Evolutionary conservation across 495 filamentous ascomycete species (phyloP).

Genomic region (Daldinia loculata): DNA sequence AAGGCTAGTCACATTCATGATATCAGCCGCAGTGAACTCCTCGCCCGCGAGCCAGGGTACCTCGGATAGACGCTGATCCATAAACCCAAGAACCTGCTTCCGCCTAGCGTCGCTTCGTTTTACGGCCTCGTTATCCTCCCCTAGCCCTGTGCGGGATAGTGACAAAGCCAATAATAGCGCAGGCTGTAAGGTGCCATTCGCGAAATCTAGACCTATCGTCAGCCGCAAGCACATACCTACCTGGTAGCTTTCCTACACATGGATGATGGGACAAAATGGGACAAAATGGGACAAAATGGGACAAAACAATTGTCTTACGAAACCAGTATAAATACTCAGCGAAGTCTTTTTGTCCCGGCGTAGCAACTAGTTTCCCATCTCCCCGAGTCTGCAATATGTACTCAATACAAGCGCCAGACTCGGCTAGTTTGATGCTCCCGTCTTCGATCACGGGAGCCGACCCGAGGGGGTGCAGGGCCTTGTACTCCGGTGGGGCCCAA

Average conservation of each 20-base stretch:
- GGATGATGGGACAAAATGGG: not conserved
- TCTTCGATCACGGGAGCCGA: conserved; percentile 67
- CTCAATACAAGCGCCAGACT: conserved; percentile 63
- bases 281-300: too few relatives aligned
- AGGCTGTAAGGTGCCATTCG: conserved; percentile 64
- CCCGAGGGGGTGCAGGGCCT: conserved; percentile 60
- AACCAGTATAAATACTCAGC: conserved; percentile 69
- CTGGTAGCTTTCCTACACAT: not conserved
- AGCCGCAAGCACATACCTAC: conserved; percentile 2
- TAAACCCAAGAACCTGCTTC: conserved; percentile 42
- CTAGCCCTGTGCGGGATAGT: conserved; percentile 11
- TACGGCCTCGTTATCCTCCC: conserved; percentile 4
- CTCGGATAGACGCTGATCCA: conserved; percentile 57
- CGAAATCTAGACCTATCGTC: conserved; percentile 50
- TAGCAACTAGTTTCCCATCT: conserved; percentile 53
- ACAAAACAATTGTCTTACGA: conserved; percentile 36
- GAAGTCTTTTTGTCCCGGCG: conserved; percentile 56
- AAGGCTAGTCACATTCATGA: conserved; percentile 63
- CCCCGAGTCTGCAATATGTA: conserved; percentile 65
- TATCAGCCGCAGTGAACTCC: conserved; percentile 68
- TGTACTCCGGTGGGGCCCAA: conserved; percentile 62
- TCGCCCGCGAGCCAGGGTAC: conserved; percentile 66
- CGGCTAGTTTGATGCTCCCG: conserved; percentile 59
- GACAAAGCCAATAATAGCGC: conserved; percentile 35
- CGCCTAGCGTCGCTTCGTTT: conserved; percentile 37